Conservation (phyloP, 768 basidiomycete genomes). For the Rubroboletus satanas region DNA sequence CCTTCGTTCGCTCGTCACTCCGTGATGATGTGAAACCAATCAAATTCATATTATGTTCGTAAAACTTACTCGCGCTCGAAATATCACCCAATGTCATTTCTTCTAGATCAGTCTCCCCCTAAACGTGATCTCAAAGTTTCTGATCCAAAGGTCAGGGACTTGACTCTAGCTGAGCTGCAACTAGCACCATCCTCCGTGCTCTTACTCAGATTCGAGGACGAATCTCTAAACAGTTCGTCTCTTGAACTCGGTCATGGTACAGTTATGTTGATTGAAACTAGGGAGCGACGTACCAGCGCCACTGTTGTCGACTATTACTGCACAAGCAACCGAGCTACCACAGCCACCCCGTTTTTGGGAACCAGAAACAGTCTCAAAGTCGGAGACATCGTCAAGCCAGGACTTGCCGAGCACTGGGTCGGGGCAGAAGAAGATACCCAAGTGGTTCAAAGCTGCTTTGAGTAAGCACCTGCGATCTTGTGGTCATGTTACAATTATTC, state of each 20-base stretch:
- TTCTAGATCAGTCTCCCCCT: slow-evolving; percentile 74
- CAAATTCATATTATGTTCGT: slow-evolving; percentile 83
- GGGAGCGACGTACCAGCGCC: slow-evolving; percentile 61
- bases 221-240: slow-evolving; percentile 57
- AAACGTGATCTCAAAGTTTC: slow-evolving; percentile 80
- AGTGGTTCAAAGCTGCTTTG: slow-evolving; percentile 70
- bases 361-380: slow-evolving; percentile 2
- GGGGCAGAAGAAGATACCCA: slow-evolving; percentile 61
- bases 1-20: slow-evolving; percentile 58
- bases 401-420: slow-evolving; percentile 6
- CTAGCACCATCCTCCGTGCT: slow-evolving; percentile 80
- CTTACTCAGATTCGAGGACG: slow-evolving; percentile 71
- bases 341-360: slow-evolving; percentile 42
- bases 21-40: slow-evolving; percentile 71
- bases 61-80: not conserved
- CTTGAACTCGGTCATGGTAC: not conserved
- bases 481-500: not conserved
- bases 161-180: slow-evolving; percentile 63
- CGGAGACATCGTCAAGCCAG: slow-evolving; percentile 8
- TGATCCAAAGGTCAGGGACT: slow-evolving; percentile 66
- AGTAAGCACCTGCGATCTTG: slow-evolving; percentile 38
- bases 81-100: not conserved
- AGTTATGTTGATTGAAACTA: slow-evolving; percentile 26
- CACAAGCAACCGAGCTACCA: slow-evolving; percentile 65
- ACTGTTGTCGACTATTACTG: slow-evolving; percentile 51